Percentiles rank a stretch among this genome's conserved stretches.
These are phyloP conservation scores for Schwanniomyces yamadae DNA, from an alignment of 805 yeast genomes.

Conservation along the genomic window DNA sequence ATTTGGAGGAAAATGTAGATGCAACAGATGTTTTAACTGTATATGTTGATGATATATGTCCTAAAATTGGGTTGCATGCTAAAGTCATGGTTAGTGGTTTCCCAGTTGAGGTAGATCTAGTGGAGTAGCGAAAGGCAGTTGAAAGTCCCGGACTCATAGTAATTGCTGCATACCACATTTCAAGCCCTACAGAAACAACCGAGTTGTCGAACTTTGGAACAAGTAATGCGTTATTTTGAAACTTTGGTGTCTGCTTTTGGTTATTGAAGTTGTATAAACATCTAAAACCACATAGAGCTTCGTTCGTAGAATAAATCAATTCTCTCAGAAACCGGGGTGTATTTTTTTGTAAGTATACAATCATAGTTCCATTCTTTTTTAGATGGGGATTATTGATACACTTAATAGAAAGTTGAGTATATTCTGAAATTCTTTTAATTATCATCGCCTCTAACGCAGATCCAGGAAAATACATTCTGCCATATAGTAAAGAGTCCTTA, in stretches of 20 bases:
- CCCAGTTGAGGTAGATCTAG: constrained; percentile 82
- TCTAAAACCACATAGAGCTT: constrained; percentile 77
- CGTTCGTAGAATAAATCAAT: constrained; percentile 77
- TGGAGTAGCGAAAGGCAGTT: constrained; percentile 78
- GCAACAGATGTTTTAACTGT: constrained; percentile 75
- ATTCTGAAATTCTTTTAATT: constrained; percentile 57
- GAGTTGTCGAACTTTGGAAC: constrained; percentile 56
- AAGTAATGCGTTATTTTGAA: constrained; percentile 38
- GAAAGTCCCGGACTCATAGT: constrained; percentile 90
- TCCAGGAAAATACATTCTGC: constrained; percentile 85
- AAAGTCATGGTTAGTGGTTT: constrained; percentile 87
- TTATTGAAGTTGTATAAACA: constrained; percentile 65
- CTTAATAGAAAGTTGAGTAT: constrained; percentile 66
- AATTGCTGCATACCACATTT: constrained; percentile 81
- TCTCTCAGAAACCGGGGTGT: constrained; percentile 66
- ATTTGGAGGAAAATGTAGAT: constrained; percentile 77
- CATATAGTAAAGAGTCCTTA: constrained; percentile 60
- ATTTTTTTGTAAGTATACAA: constrained; percentile 70
- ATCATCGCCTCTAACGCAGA: constrained; percentile 85
- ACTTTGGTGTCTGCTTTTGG: constrained; percentile 20
- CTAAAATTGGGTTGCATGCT: constrained; percentile 84
- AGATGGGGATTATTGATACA: constrained; percentile 69
- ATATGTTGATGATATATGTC: constrained; percentile 84
- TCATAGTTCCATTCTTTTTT: constrained; percentile 54
- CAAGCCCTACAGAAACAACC: constrained; percentile 74